Evolutionary conservation across 2,329 filamentous ascomycete species (phyloP).

Genomic region (Sclerotinia minor): DNA sequence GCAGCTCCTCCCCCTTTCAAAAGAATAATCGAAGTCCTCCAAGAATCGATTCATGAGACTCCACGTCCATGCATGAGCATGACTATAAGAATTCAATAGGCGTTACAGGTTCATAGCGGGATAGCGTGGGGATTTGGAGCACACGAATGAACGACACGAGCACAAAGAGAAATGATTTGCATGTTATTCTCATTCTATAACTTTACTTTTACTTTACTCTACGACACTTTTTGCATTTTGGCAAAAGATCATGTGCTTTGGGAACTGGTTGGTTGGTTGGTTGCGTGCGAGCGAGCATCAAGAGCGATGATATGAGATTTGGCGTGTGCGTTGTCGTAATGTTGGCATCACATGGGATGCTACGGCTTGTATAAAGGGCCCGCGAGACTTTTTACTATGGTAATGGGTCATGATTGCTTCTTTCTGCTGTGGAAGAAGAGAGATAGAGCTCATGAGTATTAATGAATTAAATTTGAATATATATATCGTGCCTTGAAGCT

Average conservation of each 20-base stretch:
- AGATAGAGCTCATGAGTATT: neutral
- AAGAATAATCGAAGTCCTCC: slow-evolving; percentile 28
- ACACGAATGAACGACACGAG: neutral
- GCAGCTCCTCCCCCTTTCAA: slow-evolving; percentile 28
- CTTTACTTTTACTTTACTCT: neutral
- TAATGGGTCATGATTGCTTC: neutral
- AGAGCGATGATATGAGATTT: neutral
- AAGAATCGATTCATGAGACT: slow-evolving; percentile 30
- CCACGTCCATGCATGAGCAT: neutral
- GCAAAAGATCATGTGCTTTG: neutral
- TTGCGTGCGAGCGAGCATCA: slow-evolving; percentile 1
- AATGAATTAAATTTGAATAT: slow-evolving; percentile 3
- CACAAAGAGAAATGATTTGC: slow-evolving; percentile 17
- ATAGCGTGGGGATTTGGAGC: neutral
- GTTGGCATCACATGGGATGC: neutral
- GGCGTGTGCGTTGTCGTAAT: neutral
- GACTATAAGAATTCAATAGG: neutral
- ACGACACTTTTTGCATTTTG: neutral
- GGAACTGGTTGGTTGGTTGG: too few species aligned
- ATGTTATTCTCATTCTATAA: slow-evolving; percentile 2
- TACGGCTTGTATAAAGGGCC: neutral
- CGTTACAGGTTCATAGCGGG: slow-evolving; percentile 6
- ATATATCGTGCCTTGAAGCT: neutral
- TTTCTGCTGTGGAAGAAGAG: neutral
- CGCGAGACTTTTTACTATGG: neutral